These are phyloP conservation scores for Candida pseudoglaebosa DNA, from an alignment of 805 yeast genomes.

Conservation along the genomic window DNA sequence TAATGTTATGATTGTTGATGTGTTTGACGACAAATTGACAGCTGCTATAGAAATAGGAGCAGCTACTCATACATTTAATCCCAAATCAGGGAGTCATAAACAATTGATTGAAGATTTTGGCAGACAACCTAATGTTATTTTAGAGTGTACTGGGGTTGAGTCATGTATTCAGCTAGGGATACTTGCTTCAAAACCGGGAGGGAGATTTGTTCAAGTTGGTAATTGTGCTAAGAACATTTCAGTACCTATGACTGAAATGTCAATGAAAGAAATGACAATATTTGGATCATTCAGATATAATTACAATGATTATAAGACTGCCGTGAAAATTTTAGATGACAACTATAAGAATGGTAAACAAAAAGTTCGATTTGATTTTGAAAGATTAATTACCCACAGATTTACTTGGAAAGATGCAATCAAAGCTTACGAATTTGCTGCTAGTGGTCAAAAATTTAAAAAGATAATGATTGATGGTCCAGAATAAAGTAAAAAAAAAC, in stretches of 20 bases:
- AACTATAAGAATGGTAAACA: slow-evolving; percentile 5
- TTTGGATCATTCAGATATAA: slow-evolving; percentile 16
- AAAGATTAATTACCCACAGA: slow-evolving; percentile 17
- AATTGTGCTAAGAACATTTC: slow-evolving; percentile 16
- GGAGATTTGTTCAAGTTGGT: slow-evolving; percentile 17
- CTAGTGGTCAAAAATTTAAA: slow-evolving; percentile 14
- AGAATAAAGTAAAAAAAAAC: too few relatives aligned
- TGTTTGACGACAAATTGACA: slow-evolving; percentile 19
- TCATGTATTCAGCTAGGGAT: slow-evolving; percentile 17
- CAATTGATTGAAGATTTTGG: slow-evolving; percentile 22
- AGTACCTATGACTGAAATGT: slow-evolving; percentile 20
- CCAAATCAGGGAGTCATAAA: slow-evolving; percentile 4
- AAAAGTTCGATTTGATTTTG: slow-evolving; percentile 11
- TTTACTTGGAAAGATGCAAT: slow-evolving; percentile 18
- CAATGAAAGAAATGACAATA: slow-evolving; percentile 18
- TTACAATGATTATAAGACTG: slow-evolving; percentile 17
- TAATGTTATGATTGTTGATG: slow-evolving; percentile 20
- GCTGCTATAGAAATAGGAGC: slow-evolving; percentile 16
- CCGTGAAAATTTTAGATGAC: slow-evolving; percentile 15
- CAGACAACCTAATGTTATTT: slow-evolving; percentile 20
- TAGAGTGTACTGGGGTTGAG: slow-evolving; percentile 21
- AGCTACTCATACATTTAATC: slow-evolving; percentile 2
- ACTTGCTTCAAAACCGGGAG: slow-evolving; percentile 13
- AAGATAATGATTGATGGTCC: slow-evolving; percentile 21
- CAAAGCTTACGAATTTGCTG: slow-evolving; percentile 18